Percentiles rank a stretch among this genome's conserved stretches.
phyloP scores from a whole-genome alignment of 495 filamentous ascomycete species.

The Acidomyces sp. region DNA sequence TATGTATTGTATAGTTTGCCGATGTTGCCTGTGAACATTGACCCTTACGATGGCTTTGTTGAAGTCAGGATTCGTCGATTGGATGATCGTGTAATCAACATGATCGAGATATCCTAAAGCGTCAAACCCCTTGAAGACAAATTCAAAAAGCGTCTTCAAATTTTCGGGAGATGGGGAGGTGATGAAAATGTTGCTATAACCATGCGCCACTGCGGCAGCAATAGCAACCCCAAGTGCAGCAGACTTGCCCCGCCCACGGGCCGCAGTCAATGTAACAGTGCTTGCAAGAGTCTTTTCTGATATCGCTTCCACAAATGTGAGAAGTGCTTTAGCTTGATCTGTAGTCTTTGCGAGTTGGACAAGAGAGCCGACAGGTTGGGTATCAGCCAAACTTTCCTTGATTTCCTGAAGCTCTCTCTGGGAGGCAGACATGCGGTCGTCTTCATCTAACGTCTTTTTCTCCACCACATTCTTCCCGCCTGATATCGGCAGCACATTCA shows the following conservation, averaged over 20 bases:
- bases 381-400: slow-evolving; percentile 74
- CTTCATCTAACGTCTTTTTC: slow-evolving; percentile 49
- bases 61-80: slow-evolving; percentile 96
- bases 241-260: slow-evolving; percentile 91
- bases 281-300: slow-evolving; percentile 88
- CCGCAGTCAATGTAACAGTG: slow-evolving; percentile 87
- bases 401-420: slow-evolving; percentile 70
- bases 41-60: slow-evolving; percentile 97
- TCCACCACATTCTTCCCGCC: slow-evolving; percentile 79
- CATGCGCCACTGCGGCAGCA: slow-evolving; percentile 84
- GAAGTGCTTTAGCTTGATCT: slow-evolving; percentile 87
- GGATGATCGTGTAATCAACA: slow-evolving; percentile 92
- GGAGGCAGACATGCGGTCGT: slow-evolving; percentile 50
- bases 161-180: slow-evolving; percentile 98
- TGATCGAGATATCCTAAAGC: slow-evolving; percentile 86
- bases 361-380: slow-evolving; percentile 72
- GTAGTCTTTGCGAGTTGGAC: slow-evolving; percentile 75
- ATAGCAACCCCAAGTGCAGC: slow-evolving; percentile 89
- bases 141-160: slow-evolving; percentile 95
- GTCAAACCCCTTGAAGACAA: slow-evolving; percentile 97
- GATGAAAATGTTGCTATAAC: slow-evolving; percentile 99
- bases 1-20: slow-evolving; percentile 98
- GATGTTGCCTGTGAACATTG: slow-evolving; percentile 87
- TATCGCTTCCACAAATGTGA: slow-evolving; percentile 94
- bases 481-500: slow-evolving; percentile 95